Percentiles rank a stretch among this genome's conserved stretches.
Conservation (phyloP, 1,284 basidiomycete genomes). For the Moniliella sp. region DNA sequence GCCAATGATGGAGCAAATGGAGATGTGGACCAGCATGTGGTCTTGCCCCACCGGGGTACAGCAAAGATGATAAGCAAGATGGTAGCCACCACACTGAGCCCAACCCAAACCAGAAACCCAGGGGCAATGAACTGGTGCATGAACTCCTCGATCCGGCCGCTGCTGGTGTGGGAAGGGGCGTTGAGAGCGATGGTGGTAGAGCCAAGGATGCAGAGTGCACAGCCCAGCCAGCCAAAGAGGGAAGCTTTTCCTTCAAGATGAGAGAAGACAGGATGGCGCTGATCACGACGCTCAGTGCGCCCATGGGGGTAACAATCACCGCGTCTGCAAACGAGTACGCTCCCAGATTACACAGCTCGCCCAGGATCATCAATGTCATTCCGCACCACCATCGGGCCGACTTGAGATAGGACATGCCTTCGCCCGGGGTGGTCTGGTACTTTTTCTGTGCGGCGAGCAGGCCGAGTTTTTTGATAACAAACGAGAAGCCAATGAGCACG, state of each 20-base stretch:
- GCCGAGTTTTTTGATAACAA: constrained; percentile 70
- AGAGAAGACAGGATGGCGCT: constrained; percentile 79
- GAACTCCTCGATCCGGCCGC: background rate
- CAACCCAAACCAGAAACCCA: constrained; percentile 61
- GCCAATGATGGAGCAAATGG: constrained; percentile 69
- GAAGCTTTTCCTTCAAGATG: constrained; percentile 67
- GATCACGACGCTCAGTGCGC: constrained; percentile 82
- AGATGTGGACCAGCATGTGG: constrained; percentile 75
- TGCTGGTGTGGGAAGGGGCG: constrained; percentile 55
- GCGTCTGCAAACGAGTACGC: constrained; percentile 77
- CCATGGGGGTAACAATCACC: constrained; percentile 79
- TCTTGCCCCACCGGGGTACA: constrained; percentile 44
- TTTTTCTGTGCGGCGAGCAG: constrained; percentile 33
- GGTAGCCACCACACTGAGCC: constrained; percentile 19
- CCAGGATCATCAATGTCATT: constrained; percentile 24
- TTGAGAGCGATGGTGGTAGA: constrained; percentile 48
- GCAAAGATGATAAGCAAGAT: background rate
- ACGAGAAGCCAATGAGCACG: constrained; percentile 71
- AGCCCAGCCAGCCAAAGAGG: constrained; percentile 42
- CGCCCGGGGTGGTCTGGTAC: constrained; percentile 48
- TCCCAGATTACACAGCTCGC: constrained; percentile 15
- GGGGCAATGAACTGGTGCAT: constrained; percentile 32
- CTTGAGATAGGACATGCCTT: constrained; percentile 71
- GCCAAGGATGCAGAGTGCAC: constrained; percentile 64
- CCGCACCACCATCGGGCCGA: constrained; percentile 30